Percentiles rank a stretch among this genome's conserved stretches.
Evolutionary conservation across 306 rosid species (phyloP).

Genomic region (Rosa rugosa): DNA sequence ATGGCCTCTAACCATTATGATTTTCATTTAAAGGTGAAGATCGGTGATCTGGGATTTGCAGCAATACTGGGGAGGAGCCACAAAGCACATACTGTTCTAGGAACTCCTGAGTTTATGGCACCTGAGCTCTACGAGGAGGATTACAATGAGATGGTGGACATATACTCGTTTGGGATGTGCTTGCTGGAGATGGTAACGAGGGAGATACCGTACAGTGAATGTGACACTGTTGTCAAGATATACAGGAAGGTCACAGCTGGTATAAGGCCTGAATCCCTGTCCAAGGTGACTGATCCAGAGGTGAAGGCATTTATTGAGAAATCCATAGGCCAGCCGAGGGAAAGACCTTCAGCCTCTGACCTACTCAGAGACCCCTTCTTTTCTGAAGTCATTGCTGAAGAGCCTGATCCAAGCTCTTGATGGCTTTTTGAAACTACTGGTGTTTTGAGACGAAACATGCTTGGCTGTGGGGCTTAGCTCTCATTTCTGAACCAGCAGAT

Average conservation of each 20-base stretch:
- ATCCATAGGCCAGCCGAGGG: slow-evolving; percentile 80
- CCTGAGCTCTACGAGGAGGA: slow-evolving; percentile 94
- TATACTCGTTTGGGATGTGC: slow-evolving; percentile 92
- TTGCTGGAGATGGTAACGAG: slow-evolving; percentile 88
- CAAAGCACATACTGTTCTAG: slow-evolving; percentile 78
- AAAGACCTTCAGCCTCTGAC: slow-evolving; percentile 86
- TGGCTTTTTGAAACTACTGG: not conserved
- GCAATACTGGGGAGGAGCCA: slow-evolving; percentile 83
- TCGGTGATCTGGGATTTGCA: slow-evolving; percentile 92
- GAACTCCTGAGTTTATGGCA: slow-evolving; percentile 96
- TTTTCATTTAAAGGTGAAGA: slow-evolving; percentile 54
- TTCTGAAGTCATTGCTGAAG: slow-evolving; percentile 50
- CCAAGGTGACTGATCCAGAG: slow-evolving; percentile 60
- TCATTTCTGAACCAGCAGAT: slow-evolving; percentile 12
- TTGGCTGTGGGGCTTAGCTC: slow-evolving; percentile 1
- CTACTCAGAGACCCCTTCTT: slow-evolving; percentile 87
- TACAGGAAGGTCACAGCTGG: slow-evolving; percentile 80
- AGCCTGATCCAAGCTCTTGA: slow-evolving; percentile 30
- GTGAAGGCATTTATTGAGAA: slow-evolving; percentile 74
- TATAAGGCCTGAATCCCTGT: slow-evolving; percentile 64
- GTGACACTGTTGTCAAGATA: slow-evolving; percentile 80
- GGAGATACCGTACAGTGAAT: slow-evolving; percentile 94
- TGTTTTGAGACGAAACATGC: not conserved
- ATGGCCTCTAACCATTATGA: slow-evolving; percentile 6
- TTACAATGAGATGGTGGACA: slow-evolving; percentile 96